These are phyloP conservation scores for Suillus luteus DNA, from an alignment of 768 basidiomycete genomes.

Conservation along the genomic window DNA sequence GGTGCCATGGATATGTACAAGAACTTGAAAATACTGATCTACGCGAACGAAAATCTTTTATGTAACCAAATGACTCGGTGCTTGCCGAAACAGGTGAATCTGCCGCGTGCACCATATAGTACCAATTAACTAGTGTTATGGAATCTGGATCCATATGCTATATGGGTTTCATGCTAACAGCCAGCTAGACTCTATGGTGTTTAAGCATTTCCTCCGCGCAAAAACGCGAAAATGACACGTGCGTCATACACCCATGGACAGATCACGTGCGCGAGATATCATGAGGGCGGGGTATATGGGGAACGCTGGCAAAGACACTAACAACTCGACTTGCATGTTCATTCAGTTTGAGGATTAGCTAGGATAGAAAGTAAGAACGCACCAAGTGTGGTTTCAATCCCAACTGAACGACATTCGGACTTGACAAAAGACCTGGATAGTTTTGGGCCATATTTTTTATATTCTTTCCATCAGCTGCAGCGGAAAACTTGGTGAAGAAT, in stretches of 20 bases:
- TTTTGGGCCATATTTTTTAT: not conserved
- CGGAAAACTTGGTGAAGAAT: not conserved
- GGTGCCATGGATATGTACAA: conserved; percentile 19
- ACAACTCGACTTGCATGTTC: not conserved
- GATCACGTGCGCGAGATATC: conserved; percentile 8
- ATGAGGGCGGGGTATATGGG: conserved; percentile 4
- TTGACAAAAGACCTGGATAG: not conserved
- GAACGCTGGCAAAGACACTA: not conserved
- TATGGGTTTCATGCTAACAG: not conserved
- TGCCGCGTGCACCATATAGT: not conserved
- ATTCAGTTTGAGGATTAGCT: not conserved
- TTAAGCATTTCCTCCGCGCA: not conserved
- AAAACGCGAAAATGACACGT: conserved; percentile 7
- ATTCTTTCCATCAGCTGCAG: not conserved
- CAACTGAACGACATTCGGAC: not conserved
- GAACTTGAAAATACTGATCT: not conserved
- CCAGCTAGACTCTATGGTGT: not conserved
- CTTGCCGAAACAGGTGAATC: not conserved
- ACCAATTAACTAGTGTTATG: not conserved
- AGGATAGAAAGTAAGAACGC: not conserved
- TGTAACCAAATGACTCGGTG: conserved; percentile 6
- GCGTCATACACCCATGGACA: not conserved
- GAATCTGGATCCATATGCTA: not conserved
- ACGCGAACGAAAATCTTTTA: not conserved
- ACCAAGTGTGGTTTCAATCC: not conserved